phyloP scores from a whole-genome alignment of 176 grass and related monocot species.

The Aegilops sharonensis region DNA sequence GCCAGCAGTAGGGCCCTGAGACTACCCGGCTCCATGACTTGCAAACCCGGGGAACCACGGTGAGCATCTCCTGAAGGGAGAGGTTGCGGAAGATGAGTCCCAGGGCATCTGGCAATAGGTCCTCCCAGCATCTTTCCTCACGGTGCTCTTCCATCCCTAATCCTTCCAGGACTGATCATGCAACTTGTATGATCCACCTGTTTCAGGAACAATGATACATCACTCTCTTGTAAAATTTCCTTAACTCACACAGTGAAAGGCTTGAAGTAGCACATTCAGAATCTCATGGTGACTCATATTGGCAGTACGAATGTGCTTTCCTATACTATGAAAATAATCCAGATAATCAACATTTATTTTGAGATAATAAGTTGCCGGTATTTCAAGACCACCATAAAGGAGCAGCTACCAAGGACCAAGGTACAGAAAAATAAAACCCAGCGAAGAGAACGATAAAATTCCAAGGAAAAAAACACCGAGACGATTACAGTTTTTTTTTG shows the following conservation, averaged over 20 bases:
- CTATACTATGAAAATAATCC: not conserved
- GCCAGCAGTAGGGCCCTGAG: constrained; percentile 88
- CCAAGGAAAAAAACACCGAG: not conserved
- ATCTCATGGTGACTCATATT: not conserved
- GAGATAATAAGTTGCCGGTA: not conserved
- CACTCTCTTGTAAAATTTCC: not conserved
- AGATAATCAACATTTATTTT: not conserved
- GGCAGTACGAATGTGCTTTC: not conserved
- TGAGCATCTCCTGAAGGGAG: constrained; percentile 78
- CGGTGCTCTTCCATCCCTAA: constrained; percentile 55
- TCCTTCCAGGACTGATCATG: not conserved
- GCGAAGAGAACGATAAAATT: not conserved
- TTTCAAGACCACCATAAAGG: not conserved
- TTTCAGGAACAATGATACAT: not conserved
- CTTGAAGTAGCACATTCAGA: not conserved
- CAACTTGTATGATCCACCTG: constrained; percentile 9
- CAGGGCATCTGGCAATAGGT: constrained; percentile 87
- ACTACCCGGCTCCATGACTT: constrained; percentile 75
- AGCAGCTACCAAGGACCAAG: constrained; percentile 9
- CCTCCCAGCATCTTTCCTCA: constrained; percentile 74
- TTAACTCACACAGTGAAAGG: not conserved
- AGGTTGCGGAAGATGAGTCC: constrained; percentile 94
- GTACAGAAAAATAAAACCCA: not conserved
- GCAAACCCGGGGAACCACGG: constrained; percentile 82
- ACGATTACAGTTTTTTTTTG: not conserved